phyloP scores from a whole-genome alignment of 805 yeast genomes.

The Millerago galiae region DNA sequence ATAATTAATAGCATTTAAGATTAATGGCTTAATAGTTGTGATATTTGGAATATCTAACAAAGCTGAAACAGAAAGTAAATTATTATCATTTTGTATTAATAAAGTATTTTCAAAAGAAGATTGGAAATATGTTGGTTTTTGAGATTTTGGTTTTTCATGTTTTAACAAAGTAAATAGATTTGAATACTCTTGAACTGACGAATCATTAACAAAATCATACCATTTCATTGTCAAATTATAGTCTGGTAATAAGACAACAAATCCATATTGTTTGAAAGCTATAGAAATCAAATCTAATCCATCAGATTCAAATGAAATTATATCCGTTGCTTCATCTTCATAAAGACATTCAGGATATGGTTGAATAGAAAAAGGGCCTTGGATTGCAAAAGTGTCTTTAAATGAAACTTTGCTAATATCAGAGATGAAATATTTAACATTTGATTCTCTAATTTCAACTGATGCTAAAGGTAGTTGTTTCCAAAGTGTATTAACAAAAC shows the following conservation, averaged over 20 bases:
- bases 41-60: background rate
- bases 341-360: slow-evolving; percentile 54
- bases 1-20: background rate
- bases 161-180: background rate
- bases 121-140: background rate
- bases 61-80: background rate
- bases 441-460: slow-evolving; percentile 18
- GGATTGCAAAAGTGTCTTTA: slow-evolving; percentile 20
- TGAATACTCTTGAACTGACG: background rate
- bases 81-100: slow-evolving; percentile 1
- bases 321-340: slow-evolving; percentile 34
- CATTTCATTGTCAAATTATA: slow-evolving; percentile 31
- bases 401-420: slow-evolving; percentile 8
- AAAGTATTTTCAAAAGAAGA: background rate
- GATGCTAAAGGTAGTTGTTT: slow-evolving; percentile 18
- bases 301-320: slow-evolving; percentile 25
- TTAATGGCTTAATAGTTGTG: background rate
- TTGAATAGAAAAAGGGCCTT: slow-evolving; percentile 48
- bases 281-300: slow-evolving; percentile 22
- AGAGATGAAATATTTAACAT: slow-evolving; percentile 17
- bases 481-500: slow-evolving; percentile 29
- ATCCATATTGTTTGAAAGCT: slow-evolving; percentile 25
- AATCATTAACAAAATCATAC: slow-evolving; percentile 4
- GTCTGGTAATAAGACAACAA: slow-evolving; percentile 27
- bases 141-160: slow-evolving; percentile 2